Conservation (phyloP, 306 rosid species). For the Neltuma alba region DNA sequence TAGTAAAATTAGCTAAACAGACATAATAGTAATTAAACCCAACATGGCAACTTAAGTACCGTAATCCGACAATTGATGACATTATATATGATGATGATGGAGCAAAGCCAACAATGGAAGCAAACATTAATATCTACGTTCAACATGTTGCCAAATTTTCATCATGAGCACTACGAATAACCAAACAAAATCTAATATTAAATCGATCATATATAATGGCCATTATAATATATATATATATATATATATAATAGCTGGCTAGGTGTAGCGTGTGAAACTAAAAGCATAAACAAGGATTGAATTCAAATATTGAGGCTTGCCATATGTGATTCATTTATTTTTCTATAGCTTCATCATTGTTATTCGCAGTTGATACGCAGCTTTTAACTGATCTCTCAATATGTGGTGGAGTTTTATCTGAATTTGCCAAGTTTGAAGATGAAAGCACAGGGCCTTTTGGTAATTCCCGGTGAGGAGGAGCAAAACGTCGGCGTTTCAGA, state of each 20-base stretch:
- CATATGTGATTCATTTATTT: not conserved
- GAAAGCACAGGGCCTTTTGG: not conserved
- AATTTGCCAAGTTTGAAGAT: not conserved
- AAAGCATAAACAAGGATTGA: not conserved
- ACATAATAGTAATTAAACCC: not conserved
- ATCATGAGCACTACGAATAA: not conserved
- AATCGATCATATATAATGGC: too few relatives aligned
- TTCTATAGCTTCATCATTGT: not conserved
- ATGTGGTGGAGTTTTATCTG: not conserved
- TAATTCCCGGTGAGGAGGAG: too few relatives aligned
- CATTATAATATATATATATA: too few relatives aligned
- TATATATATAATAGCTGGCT: too few relatives aligned
- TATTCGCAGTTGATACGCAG: too few relatives aligned
- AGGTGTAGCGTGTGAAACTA: not conserved
- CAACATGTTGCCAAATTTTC: conserved; percentile 4
- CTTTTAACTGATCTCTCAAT: too few relatives aligned
- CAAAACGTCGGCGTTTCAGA: not conserved
- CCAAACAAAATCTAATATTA: too few relatives aligned
- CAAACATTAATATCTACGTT: not conserved
- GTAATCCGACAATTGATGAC: not conserved
- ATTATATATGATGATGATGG: not conserved
- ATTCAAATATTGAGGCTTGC: not conserved
- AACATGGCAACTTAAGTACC: not conserved
- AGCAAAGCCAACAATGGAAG: not conserved
- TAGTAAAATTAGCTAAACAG: not conserved